Evolutionary conservation across 768 basidiomycete species (phyloP), one percentile per base, ranked within the genome.

Genomic region (Lentinula sp.): DNA sequence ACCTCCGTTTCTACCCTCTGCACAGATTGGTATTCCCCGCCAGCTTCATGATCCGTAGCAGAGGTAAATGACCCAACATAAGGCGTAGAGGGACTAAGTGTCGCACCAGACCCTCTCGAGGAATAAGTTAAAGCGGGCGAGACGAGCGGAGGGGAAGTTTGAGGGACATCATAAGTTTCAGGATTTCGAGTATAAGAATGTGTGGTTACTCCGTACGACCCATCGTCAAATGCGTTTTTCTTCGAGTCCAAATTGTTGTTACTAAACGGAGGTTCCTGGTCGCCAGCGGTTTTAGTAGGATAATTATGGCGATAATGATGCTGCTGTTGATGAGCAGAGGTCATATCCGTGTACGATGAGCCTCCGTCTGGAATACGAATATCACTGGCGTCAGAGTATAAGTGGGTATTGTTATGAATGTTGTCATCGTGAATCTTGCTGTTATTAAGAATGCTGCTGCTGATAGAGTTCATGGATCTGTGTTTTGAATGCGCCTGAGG

Each of bases 71-170:
- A 81, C 32, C 82, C 81, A 71, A 88, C 85, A 73, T 87, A 89
- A 10, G 87, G 87, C 10, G 87, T 89, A 10, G 85, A 81, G 16
- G 87, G 87, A 67, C 87, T 88, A 59, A 88, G 76, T 33, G 85
- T 87, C 42, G 85, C 83, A 15, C 85, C 82, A 32, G 86, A 85
- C 45, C 77, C 66, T 48, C 77, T 75, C 20, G 80, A 84, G n/a
- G 85, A 84, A 66, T 85, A 89, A 15, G 85, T 88, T 61, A 89
- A 76, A 7, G 87, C 81, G 9, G 87, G 87, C 4, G 87, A 88
- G 28, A 87, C 79, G 57, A 86, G 74, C 43, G 81, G 75, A 1
- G 86, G 83, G 12, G 85, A 84, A 42, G 72, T 63, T 60, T 70
- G 72, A 20, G 74, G 74, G 61, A 66, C 71, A 61, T 62, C 66